These are phyloP conservation scores for Cyclotella kingstonii DNA, from an alignment of 108 stramenopile genomes.

Conservation along the genomic window DNA sequence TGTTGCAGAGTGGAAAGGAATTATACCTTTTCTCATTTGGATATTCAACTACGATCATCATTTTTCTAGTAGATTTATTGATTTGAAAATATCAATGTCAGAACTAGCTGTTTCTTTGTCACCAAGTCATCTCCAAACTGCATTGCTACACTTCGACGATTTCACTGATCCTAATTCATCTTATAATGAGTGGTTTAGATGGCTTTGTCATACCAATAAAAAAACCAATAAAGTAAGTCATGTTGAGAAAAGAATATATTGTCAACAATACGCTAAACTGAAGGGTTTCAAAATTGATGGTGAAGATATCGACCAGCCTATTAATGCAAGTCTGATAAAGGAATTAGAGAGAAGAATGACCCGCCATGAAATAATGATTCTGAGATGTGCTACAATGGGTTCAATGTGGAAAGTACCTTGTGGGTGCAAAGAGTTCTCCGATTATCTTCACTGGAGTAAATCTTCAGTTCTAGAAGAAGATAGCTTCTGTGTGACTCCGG, in stretches of 20 bases:
- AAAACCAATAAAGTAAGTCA: neutral
- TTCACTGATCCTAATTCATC: constrained; percentile 30
- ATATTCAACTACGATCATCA: constrained; percentile 38
- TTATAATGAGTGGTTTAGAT: constrained; percentile 28
- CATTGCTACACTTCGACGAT: constrained; percentile 40
- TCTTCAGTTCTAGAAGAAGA: constrained; percentile 7
- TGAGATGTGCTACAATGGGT: constrained; percentile 23
- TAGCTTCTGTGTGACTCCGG: neutral
- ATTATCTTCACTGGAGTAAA: constrained; percentile 13
- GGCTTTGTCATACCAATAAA: constrained; percentile 7
- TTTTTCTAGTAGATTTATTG: constrained; percentile 15
- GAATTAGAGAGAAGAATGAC: constrained; percentile 20
- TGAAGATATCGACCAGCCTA: neutral
- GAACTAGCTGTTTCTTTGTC: constrained; percentile 13
- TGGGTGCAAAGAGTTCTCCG: constrained; percentile 8
- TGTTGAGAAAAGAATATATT: constrained; percentile 12
- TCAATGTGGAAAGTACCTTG: constrained; percentile 15
- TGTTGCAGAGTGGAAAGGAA: constrained; percentile 28
- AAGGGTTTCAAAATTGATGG: constrained; percentile 14
- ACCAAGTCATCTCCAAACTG: constrained; percentile 28
- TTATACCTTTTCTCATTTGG: constrained; percentile 23
- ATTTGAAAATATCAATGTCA: constrained; percentile 10
- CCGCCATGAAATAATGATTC: constrained; percentile 12
- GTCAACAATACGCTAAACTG: constrained; percentile 14
- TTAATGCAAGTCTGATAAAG: neutral